phyloP scores from a whole-genome alignment of 306 rosid genomes.

The Begonia fuchsioides region DNA sequence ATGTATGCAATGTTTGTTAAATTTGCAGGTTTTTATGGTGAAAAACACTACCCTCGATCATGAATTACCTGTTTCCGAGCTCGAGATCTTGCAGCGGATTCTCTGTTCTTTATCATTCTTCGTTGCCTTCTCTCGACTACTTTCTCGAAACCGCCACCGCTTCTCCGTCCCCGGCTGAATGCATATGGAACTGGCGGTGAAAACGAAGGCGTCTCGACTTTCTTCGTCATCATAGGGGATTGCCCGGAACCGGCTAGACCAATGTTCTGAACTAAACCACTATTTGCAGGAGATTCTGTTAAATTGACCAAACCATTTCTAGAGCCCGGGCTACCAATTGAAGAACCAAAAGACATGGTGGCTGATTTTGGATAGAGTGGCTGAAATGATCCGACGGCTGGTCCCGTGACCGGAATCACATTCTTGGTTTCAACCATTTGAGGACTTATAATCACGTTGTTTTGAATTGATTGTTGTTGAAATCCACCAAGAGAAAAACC shows the following conservation, averaged over 20 bases:
- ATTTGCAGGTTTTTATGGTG: too few species aligned
- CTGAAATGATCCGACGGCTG: conserved; percentile 26
- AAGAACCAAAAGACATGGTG: conserved; percentile 38
- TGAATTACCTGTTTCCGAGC: conserved; percentile 88
- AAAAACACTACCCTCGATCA: too few species aligned
- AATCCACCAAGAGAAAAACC: conserved; percentile 26
- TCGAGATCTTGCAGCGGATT: conserved; percentile 94
- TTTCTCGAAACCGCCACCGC: conserved; percentile 43
- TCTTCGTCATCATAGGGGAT: conserved; percentile 28
- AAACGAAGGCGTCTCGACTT: conserved; percentile 20
- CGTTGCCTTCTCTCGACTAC: conserved; percentile 93
- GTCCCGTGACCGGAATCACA: conserved; percentile 22
- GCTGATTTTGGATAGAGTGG: conserved; percentile 63
- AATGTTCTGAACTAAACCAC: conserved; percentile 22
- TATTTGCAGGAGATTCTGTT: conserved; percentile 37
- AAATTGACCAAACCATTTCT: conserved; percentile 31
- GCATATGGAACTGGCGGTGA: conserved; percentile 67
- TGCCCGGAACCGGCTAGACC: conserved; percentile 24
- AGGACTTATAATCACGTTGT: conserved; percentile 28
- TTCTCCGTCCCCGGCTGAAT: conserved; percentile 53
- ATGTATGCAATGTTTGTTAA: too few species aligned
- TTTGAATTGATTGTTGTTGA: conserved; percentile 35
- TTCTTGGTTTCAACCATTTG: conserved; percentile 24
- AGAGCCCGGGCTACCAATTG: conserved; percentile 28
- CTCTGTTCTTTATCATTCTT: conserved; percentile 92